Evolutionary conservation across 176 grass and related monocot genomes (phyloP).

Genomic region (Aegilops sharonensis): DNA sequence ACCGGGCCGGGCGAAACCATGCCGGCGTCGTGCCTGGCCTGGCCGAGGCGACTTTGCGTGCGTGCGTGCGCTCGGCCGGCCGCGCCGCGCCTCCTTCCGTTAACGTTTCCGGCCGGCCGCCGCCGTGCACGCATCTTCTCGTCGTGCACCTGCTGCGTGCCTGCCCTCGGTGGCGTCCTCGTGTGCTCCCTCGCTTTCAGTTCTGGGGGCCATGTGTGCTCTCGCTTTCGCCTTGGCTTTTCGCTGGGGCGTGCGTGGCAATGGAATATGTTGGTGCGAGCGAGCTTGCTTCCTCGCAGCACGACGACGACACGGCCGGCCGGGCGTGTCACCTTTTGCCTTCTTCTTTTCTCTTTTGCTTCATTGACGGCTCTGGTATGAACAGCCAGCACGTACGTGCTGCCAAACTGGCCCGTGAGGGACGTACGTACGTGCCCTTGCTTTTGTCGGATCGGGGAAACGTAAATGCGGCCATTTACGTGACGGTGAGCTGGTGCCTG

Average conservation of each 20-base stretch:
- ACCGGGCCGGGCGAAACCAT: no score
- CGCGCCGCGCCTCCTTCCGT: no score
- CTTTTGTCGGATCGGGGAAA: background rate
- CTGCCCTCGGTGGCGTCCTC: no score
- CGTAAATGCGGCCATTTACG: background rate
- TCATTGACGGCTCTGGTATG: background rate
- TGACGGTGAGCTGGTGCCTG: background rate
- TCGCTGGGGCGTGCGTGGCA: no score
- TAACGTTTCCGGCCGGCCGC: no score
- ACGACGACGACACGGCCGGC: background rate
- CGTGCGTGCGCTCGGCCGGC: no score
- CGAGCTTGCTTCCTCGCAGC: background rate
- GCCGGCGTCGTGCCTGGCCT: no score
- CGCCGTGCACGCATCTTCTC: background rate
- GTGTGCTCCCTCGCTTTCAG: background rate
- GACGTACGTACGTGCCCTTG: background rate
- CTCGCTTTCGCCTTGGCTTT: background rate
- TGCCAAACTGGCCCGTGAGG: background rate
- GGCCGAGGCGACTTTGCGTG: no score
- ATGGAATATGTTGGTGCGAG: background rate
- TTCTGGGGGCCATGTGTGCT: background rate
- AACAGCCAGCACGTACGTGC: background rate
- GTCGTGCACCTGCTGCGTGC: background rate
- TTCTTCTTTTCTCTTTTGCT: background rate
- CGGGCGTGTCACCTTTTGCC: background rate